A percentile compares a stretch with the other conserved stretches of the same genome.
Conservation (phyloP, 1,284 basidiomycete species). For the Caloboletus inedulis region DNA sequence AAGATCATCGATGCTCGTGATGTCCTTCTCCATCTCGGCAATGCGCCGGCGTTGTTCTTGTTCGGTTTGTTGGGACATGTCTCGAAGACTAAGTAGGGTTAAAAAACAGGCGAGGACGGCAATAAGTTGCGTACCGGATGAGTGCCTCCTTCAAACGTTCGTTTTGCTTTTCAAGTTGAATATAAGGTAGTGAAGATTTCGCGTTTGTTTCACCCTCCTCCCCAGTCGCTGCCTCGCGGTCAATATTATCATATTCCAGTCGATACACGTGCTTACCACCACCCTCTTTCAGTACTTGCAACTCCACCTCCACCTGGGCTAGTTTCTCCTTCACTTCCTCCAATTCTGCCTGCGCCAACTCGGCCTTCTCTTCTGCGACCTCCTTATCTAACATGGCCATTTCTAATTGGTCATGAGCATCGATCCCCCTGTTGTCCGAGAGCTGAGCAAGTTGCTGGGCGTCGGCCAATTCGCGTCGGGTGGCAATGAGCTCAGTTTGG, state of each 20-base stretch:
- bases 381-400: constrained; percentile 96
- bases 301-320: constrained; percentile 82
- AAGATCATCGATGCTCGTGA: constrained; percentile 65
- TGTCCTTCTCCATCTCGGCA: constrained; percentile 86
- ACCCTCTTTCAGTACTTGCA: constrained; percentile 66
- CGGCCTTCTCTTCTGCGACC: constrained; percentile 92
- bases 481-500: constrained; percentile 71
- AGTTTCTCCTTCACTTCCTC: constrained; percentile 76
- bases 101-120: background rate
- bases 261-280: constrained; percentile 35
- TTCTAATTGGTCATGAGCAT: constrained; percentile 87
- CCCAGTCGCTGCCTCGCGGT: constrained; percentile 20
- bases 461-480: constrained; percentile 66
- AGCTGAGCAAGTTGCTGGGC: constrained; percentile 59
- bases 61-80: constrained; percentile 86
- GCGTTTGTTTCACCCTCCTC: constrained; percentile 46
- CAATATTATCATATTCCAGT: constrained; percentile 10
- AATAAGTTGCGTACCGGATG: constrained; percentile 56
- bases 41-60: constrained; percentile 81
- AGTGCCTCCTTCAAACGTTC: constrained; percentile 93
- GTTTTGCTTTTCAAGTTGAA: constrained; percentile 96
- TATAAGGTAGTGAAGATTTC: constrained; percentile 74
- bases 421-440: constrained; percentile 59
- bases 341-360: constrained; percentile 74
- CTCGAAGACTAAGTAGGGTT: constrained; percentile 61